A percentile compares a stretch with the other conserved stretches of the same genome.
These are phyloP conservation scores for Eudorina sp. DNA, from an alignment of 139 green algal genomes.

Conservation along the genomic window DNA sequence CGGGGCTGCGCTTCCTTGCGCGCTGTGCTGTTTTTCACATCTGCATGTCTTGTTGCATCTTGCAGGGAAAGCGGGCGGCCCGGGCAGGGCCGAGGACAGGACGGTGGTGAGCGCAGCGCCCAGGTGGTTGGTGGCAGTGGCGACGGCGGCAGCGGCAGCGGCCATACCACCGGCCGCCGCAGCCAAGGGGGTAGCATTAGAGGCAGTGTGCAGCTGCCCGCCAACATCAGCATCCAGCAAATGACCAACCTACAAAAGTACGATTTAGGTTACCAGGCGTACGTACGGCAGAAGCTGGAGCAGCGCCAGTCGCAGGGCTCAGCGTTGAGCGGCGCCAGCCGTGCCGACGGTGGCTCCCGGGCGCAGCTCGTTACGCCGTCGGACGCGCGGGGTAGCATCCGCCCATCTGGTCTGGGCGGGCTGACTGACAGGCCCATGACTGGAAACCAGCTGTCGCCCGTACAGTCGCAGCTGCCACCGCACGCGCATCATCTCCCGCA, in stretches of 20 bases:
- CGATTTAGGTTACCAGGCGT: constrained; percentile 48
- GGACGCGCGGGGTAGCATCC: not conserved
- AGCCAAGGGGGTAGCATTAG: not conserved
- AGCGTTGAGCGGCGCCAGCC: not conserved
- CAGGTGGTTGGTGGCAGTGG: not conserved
- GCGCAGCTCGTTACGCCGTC: not conserved
- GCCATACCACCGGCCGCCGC: not conserved
- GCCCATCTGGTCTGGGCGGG: not conserved
- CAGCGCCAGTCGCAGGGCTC: not conserved
- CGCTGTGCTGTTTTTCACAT: too few relatives aligned
- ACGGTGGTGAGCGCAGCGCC: not conserved
- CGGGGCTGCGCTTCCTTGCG: too few relatives aligned
- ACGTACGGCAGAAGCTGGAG: constrained; percentile 45
- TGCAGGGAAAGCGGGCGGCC: too few relatives aligned
- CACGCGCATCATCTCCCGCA: not conserved
- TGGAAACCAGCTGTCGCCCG: too few relatives aligned
- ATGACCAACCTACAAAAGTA: constrained; percentile 55
- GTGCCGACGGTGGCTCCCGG: not conserved
- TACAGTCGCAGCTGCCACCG: too few relatives aligned
- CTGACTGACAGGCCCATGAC: not conserved
- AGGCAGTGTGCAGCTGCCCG: not conserved
- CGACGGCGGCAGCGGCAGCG: not conserved
- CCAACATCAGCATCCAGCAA: constrained; percentile 34
- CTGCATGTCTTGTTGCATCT: too few relatives aligned
- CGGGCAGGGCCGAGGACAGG: too few relatives aligned